Percentiles rank a stretch among this genome's conserved stretches.
Evolutionary conservation across 192 early-diverging fungal genomes (phyloP).

Genomic region (Endogone sp.): DNA sequence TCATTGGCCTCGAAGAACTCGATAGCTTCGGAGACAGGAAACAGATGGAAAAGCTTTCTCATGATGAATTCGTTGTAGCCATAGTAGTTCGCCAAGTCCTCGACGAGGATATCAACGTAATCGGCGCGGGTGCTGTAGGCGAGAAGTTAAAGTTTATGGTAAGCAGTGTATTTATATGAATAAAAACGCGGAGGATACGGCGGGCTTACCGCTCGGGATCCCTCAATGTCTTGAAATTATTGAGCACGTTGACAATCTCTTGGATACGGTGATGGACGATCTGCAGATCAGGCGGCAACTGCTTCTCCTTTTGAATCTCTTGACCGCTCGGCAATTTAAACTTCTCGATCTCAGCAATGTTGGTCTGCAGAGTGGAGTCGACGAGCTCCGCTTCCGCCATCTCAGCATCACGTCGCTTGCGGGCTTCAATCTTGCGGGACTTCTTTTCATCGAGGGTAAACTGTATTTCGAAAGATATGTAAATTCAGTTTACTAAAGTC

Average conservation of each 20-base stretch:
- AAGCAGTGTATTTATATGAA: neutral
- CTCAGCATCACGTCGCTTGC: conserved; percentile 55
- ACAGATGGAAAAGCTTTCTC: conserved; percentile 90
- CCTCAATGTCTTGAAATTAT: conserved; percentile 84
- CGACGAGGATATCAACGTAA: conserved; percentile 82
- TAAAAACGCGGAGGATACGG: neutral
- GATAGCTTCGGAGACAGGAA: conserved; percentile 85
- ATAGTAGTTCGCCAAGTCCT: conserved; percentile 92
- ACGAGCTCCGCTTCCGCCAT: conserved; percentile 68
- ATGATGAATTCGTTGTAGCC: conserved; percentile 91
- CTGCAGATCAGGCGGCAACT: conserved; percentile 61
- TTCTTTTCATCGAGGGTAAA: conserved; percentile 40
- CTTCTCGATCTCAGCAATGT: conserved; percentile 69
- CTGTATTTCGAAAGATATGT: conserved; percentile 22
- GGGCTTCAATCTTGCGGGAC: conserved; percentile 63
- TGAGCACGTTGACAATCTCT: conserved; percentile 84
- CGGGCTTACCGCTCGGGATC: conserved; percentile 52
- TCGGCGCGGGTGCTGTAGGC: conserved; percentile 55
- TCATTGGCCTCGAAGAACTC: conserved; percentile 99
- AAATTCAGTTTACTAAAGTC: neutral
- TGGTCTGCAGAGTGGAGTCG: conserved; percentile 68
- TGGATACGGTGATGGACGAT: conserved; percentile 84
- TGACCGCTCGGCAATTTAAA: conserved; percentile 63
- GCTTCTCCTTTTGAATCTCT: conserved; percentile 61
- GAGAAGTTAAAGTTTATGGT: conserved; percentile 22